Base-by-base conservation (phyloP, 805 yeast species). In the Cyberlindnera veronae region DNA sequence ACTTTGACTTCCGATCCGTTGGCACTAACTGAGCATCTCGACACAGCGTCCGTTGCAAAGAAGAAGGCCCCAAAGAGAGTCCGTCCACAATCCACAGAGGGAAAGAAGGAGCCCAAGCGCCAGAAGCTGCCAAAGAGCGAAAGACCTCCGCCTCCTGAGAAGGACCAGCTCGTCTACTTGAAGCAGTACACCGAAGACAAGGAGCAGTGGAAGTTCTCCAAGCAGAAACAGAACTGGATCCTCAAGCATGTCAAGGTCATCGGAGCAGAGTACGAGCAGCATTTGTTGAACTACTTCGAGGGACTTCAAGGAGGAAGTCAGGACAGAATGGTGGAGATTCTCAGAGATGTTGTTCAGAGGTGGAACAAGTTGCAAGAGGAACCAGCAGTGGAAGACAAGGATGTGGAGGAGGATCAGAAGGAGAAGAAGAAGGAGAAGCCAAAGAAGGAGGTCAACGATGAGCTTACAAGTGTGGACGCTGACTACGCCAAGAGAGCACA, bases 171-270 rank as follows among this genome's bases (percentile, higher is more conserved):
- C 26, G 75, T 66, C 1, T 85, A 85, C 55, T 62, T 85, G 50
- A 71, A 75, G 42, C 80, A 74, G 39, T 86, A 71, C 53, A 57
- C 64, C 4, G 69, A 71, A 11, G 86, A 82, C 46, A 65, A 61
- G 44, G 76, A 64, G 0, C 68, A 72, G 43, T 86, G 95, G 95
- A 86, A 86, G 66, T 86, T 86, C 60, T 81, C 88, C 43, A 86
- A 86, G 54, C 90, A 81, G 66, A 85, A 86, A 49, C 95, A 86
- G 61, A 85, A 85, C 56, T 86, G 95, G 95, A 71, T 86, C 31
- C 63, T 86, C 48, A 79, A 78, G 54, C 79, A 85, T 57, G 61
- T 83, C 23, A 69, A 64, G 36, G 46, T 51, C 18, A 76, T 81
- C 17, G 83, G 80, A 3, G 65, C 63, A 0, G 63, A 67, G 9